Conservation (phyloP, 2,329 filamentous ascomycete genomes). For the Fonsecaea monophora region DNA sequence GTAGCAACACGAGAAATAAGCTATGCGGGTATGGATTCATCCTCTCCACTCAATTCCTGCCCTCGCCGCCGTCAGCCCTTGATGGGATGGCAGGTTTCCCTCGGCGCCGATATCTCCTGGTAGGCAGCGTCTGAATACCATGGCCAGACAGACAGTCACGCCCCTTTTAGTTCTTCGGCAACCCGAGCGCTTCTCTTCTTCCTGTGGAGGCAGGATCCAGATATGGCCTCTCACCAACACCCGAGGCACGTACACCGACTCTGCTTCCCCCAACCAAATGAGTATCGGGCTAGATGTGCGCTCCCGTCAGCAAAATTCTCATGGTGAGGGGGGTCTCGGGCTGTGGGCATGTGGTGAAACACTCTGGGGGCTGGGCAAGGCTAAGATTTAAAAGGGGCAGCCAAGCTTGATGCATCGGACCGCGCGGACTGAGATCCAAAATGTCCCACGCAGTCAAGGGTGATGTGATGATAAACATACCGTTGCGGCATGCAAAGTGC, state of each 20-base stretch:
- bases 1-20: background rate
- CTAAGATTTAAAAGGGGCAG: background rate
- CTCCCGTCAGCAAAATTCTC: constrained; percentile 5
- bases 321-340: background rate
- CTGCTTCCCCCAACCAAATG: constrained; percentile 29
- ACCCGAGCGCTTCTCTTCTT: constrained; percentile 41
- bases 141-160: background rate
- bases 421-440: background rate
- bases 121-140: background rate
- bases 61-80: background rate
- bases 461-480: constrained; percentile 13
- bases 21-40: background rate
- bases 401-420: background rate
- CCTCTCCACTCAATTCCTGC: background rate
- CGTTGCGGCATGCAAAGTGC: constrained; percentile 35
- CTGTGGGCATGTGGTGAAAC: background rate
- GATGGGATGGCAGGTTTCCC: background rate
- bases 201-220: constrained; percentile 36
- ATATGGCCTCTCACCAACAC: constrained; percentile 35
- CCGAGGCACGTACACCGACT: constrained; percentile 34
- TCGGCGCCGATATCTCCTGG: background rate
- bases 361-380: background rate
- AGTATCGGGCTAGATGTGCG: constrained; percentile 28
- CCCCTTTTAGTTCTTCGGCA: constrained; percentile 17
- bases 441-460: background rate